Base-by-base conservation (phyloP, 441 rosid genomes). In the Gossypium trilobum region DNA sequence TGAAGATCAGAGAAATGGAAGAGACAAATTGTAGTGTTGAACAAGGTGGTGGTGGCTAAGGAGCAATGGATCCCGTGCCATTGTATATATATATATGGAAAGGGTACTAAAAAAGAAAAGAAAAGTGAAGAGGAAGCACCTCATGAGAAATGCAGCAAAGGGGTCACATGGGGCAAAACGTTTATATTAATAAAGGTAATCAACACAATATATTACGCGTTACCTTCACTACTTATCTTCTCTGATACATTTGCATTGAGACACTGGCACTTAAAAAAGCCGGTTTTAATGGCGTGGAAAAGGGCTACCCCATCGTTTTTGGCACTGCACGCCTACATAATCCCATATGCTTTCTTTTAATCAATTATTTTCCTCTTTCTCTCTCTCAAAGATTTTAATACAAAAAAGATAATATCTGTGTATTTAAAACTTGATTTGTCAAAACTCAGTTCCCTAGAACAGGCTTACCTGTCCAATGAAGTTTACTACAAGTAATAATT, bases 131-230 rank as follows among this genome's bases (percentile, higher is more conserved):
- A 60, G 13, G 75, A 77, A 82, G 94, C 86, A 79, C 72, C 69
- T 78, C 83, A 79, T 68, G 85, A 82, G 87, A 89, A 86, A 77
- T 77, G 83, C 84, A 82, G 71, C 74, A 76, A 82, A 74, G 82
- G 74, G 83, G 68, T 92, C 93, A 92, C 98, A 88, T 91, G 96
- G 95, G 74, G 64, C 71, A 39, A 80, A 87, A 83, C 92, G 87
- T 78, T 87, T 80, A 79, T 73, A 76, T 39, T 73, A 78, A 75
- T 79, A 79, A 81, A 85, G 85, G 72, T 68, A 48, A 67, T 39
- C 13, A 71, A 57, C 67, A 61, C 25, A 52, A 14, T 25, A 11
- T 23, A 23, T 57, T 57, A 82, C 68, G 84, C 80, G 85, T 79
- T 68, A 19, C 42, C 68, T 81, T 78, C 75, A 72, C 72, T 36